Evolutionary conservation across 2,329 filamentous ascomycete genomes (phyloP).

Genomic region (Rhexocercosporidium sp.): DNA sequence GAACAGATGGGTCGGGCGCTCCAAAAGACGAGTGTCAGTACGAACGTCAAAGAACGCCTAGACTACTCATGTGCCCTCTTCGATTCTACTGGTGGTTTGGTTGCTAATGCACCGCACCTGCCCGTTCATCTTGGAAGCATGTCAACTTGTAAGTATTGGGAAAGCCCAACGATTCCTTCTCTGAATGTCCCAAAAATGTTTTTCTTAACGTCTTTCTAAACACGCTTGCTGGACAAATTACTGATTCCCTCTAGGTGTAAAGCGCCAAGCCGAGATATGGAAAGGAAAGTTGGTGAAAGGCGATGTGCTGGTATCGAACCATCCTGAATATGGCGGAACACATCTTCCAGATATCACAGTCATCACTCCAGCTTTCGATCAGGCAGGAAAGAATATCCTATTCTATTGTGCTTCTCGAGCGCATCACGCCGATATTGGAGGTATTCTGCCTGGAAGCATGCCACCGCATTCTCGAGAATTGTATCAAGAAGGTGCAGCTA

Average conservation of each 20-base stretch:
- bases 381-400: slow-evolving; percentile 69
- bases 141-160: neutral
- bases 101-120: slow-evolving; percentile 81
- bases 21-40: slow-evolving; percentile 80
- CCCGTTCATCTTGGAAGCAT: slow-evolving; percentile 77
- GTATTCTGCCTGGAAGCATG: slow-evolving; percentile 82
- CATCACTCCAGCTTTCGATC: slow-evolving; percentile 77
- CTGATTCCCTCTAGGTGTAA: slow-evolving; percentile 70
- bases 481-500: slow-evolving; percentile 68
- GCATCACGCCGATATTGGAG: slow-evolving; percentile 84
- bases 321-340: slow-evolving; percentile 83
- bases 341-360: slow-evolving; percentile 85
- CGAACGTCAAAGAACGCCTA: slow-evolving; percentile 81
- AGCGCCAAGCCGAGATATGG: slow-evolving; percentile 81
- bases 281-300: slow-evolving; percentile 76
- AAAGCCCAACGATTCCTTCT: too few species aligned
- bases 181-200: too few species aligned
- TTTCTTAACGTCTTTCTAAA: too few species aligned
- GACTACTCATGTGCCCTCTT: slow-evolving; percentile 87
- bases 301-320: slow-evolving; percentile 84
- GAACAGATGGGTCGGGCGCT: slow-evolving; percentile 83
- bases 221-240: too few species aligned
- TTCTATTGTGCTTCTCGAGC: slow-evolving; percentile 78
- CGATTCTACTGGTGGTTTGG: slow-evolving; percentile 74
- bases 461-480: slow-evolving; percentile 73